A percentile compares a stretch with the other conserved stretches of the same genome.
Conservation (phyloP, 1,284 basidiomycete species). For the Tremellales sp. region DNA sequence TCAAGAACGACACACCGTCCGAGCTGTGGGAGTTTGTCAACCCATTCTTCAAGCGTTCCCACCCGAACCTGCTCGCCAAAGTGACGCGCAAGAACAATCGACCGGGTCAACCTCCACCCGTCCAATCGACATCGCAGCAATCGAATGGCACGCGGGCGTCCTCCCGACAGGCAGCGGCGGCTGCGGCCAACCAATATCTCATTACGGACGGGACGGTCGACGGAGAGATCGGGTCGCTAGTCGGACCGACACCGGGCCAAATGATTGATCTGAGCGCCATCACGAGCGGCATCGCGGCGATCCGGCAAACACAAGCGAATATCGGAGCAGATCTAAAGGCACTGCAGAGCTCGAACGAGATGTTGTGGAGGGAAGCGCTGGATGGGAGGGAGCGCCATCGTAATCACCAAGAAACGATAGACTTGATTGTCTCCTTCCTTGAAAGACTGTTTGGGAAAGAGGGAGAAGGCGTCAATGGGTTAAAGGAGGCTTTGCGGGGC, state of each 20-base stretch:
- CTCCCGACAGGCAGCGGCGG: conserved; percentile 27
- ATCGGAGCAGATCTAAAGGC: conserved; percentile 85
- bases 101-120: conserved; percentile 22
- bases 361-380: conserved; percentile 88
- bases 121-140: conserved; percentile 6
- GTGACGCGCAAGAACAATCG: conserved; percentile 72
- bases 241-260: conserved; percentile 26
- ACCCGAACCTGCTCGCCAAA: conserved; percentile 83
- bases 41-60: conserved; percentile 80
- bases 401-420: conserved; percentile 95
- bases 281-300: conserved; percentile 71
- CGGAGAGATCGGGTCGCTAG: conserved; percentile 31
- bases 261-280: conserved; percentile 40
- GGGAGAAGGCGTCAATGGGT: conserved; percentile 41
- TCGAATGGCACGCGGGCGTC: conserved; percentile 28
- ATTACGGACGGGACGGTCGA: conserved; percentile 44
- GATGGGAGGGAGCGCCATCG: conserved; percentile 73
- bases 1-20: conserved; percentile 71
- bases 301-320: conserved; percentile 85
- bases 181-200: conserved; percentile 17
- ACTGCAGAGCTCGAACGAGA: conserved; percentile 80
- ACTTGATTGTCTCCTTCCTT: conserved; percentile 88
- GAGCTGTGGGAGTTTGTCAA: conserved; percentile 95
- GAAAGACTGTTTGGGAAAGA: conserved; percentile 80
- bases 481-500: conserved; percentile 43